Evolutionary conservation across 192 early-diverging fungal species (phyloP).

Genomic region (Coemansia sp.): DNA sequence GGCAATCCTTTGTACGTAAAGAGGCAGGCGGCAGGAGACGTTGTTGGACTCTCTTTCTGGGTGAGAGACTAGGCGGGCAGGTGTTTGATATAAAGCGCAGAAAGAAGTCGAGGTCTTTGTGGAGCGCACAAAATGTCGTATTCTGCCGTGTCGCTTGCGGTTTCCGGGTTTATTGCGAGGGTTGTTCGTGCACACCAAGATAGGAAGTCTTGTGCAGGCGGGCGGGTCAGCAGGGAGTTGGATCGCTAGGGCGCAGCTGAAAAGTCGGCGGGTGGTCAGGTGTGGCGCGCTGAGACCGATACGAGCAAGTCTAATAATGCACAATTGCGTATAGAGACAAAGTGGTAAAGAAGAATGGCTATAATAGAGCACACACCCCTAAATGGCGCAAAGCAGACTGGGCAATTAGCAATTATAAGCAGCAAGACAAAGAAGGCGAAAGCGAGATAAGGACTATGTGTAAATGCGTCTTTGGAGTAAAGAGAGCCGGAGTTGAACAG

Average conservation of each 20-base stretch:
- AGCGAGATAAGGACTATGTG: not conserved
- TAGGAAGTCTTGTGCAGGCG: conserved; percentile 11
- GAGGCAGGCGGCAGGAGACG: not conserved
- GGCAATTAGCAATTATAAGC: conserved; percentile 6
- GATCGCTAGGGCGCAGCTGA: conserved; percentile 10
- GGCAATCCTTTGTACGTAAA: conserved; percentile 6
- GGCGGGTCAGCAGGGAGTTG: conserved; percentile 7
- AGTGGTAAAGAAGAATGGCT: conserved; percentile 3
- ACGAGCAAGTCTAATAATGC: conserved; percentile 29
- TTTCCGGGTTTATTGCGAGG: conserved; percentile 4
- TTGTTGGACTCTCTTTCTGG: conserved; percentile 25
- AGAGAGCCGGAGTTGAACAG: not conserved
- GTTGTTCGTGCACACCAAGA: conserved; percentile 9
- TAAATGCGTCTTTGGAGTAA: conserved; percentile 1
- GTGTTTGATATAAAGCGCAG: conserved; percentile 10
- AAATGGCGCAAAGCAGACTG: not conserved
- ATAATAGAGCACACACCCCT: conserved; percentile 2
- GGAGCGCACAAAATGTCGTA: conserved; percentile 19
- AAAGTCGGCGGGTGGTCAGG: not conserved
- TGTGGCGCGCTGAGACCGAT: conserved; percentile 16
- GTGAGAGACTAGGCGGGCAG: not conserved
- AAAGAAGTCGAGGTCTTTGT: conserved; percentile 26
- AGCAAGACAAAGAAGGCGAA: conserved; percentile 8
- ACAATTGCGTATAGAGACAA: conserved; percentile 19
- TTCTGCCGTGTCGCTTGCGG: conserved; percentile 8